Conservation (phyloP, 176 grass and related monocot genomes). For the Sorghum bicolor region DNA sequence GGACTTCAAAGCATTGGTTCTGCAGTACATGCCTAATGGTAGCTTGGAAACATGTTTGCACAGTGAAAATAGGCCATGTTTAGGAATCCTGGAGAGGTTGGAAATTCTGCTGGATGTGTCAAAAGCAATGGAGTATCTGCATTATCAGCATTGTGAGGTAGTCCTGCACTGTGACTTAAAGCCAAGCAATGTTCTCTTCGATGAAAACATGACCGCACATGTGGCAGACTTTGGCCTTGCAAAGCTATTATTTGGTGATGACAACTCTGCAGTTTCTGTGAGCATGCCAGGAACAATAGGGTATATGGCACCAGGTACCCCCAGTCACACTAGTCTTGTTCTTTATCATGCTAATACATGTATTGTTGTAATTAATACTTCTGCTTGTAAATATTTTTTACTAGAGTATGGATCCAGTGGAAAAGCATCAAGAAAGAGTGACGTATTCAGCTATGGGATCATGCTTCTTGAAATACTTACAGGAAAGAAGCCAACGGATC, state of each 20-base stretch:
- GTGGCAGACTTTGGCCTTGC: not conserved
- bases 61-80: not conserved
- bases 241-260: not conserved
- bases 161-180: not conserved
- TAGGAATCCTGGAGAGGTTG: not conserved
- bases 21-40: not conserved
- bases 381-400: not conserved
- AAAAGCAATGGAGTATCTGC: not conserved
- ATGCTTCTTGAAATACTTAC: not conserved
- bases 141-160: not conserved
- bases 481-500: not conserved
- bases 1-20: not conserved
- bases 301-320: not conserved
- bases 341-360: not conserved
- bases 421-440: not conserved
- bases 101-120: not conserved
- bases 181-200: not conserved
- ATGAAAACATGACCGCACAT: not conserved
- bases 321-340: not conserved
- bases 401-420: not conserved
- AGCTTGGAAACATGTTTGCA: not conserved
- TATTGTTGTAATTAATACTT: not conserved
- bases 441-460: not conserved
- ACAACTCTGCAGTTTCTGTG: not conserved
- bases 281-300: not conserved